phyloP scores from a whole-genome alignment of 768 basidiomycete species.

The Imleria badia region DNA sequence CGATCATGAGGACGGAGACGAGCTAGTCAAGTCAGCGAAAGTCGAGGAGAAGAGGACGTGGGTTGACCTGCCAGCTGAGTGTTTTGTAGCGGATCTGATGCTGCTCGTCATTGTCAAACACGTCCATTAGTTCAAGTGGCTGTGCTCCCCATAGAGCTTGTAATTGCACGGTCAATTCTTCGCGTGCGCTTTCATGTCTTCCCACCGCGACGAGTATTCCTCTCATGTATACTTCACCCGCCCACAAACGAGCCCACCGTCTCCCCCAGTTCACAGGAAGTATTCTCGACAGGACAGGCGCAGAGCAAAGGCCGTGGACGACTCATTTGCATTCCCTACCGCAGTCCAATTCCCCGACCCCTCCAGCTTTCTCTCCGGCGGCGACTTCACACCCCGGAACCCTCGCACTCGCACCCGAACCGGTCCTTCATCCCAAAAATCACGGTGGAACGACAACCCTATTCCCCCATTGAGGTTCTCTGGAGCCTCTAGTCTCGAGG shows the following conservation, averaged over 20 bases:
- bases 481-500: conserved; percentile 70
- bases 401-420: conserved; percentile 55
- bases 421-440: conserved; percentile 49
- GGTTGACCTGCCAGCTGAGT: conserved; percentile 1
- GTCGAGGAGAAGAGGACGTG: too few relatives aligned
- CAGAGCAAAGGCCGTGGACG: conserved; percentile 28
- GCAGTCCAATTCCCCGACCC: conserved; percentile 25
- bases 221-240: conserved; percentile 5
- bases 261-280: conserved; percentile 21
- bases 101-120: conserved; percentile 47
- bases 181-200: conserved; percentile 8
- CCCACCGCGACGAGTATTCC: not conserved
- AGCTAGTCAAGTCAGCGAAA: not conserved
- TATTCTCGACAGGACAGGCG: conserved; percentile 27
- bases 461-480: conserved; percentile 62
- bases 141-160: not conserved
- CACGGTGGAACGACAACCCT: conserved; percentile 43
- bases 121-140: conserved; percentile 15
- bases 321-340: conserved; percentile 30
- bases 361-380: conserved; percentile 23
- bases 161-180: too few relatives aligned
- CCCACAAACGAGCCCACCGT: conserved; percentile 36
- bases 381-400: conserved; percentile 38
- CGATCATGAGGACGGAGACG: not conserved
- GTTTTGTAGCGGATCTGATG: conserved; percentile 4